phyloP scores from a whole-genome alignment of 2,329 filamentous ascomycete species.

The Zymoseptoria pseudotritici region DNA sequence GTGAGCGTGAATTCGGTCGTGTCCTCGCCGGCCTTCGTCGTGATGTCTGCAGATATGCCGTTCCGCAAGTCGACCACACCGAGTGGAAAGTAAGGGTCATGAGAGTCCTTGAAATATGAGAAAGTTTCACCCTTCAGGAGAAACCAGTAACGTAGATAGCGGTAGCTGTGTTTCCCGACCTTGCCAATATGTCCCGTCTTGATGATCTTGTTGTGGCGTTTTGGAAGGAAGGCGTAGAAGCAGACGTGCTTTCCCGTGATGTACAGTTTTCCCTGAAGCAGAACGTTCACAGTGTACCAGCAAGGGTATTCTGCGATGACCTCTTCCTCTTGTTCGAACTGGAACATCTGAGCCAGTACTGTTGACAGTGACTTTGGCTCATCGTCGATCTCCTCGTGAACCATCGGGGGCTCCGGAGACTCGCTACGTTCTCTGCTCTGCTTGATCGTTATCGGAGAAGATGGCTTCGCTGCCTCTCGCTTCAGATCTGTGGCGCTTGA shows the following conservation, averaged over 20 bases:
- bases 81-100: conserved; percentile 82
- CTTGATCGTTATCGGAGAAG: conserved; percentile 17
- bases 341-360: conserved; percentile 56
- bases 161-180: conserved; percentile 78
- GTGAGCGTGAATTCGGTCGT: conserved; percentile 69
- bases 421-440: conserved; percentile 17
- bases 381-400: neutral
- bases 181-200: conserved; percentile 89
- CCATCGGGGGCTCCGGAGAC: neutral
- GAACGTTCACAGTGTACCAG: conserved; percentile 83
- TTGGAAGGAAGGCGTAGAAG: conserved; percentile 95
- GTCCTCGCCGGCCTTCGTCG: conserved; percentile 49
- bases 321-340: conserved; percentile 72
- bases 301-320: conserved; percentile 90
- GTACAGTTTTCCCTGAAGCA: conserved; percentile 93
- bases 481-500: conserved; percentile 63
- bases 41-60: conserved; percentile 75
- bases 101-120: conserved; percentile 77
- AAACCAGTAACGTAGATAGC: conserved; percentile 90
- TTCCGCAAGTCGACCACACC: conserved; percentile 90
- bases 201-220: conserved; percentile 69
- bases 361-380: conserved; percentile 10
- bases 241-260: conserved; percentile 89
- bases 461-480: conserved; percentile 30
- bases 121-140: conserved; percentile 84